These are phyloP conservation scores for Leccinum angustisporum DNA, from an alignment of 1,284 basidiomycete genomes.

Conservation along the genomic window DNA sequence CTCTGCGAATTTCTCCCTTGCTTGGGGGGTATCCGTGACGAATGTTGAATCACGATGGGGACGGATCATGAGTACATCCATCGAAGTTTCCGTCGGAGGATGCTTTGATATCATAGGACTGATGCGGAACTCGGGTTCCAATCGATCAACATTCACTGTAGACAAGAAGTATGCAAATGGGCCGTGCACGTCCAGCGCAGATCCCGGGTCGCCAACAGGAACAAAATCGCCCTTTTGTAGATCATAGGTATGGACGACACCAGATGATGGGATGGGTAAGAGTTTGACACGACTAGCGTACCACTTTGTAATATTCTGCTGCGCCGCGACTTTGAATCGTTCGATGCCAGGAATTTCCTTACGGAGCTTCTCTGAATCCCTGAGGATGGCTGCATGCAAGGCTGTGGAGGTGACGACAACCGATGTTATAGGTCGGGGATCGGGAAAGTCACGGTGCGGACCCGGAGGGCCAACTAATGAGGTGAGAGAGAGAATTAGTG, in stretches of 20 bases:
- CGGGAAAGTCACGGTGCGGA: constrained; percentile 16
- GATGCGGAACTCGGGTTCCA: constrained; percentile 75
- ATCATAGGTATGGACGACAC: constrained; percentile 63
- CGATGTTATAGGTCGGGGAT: constrained; percentile 40
- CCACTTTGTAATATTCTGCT: constrained; percentile 73
- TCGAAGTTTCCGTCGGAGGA: constrained; percentile 43
- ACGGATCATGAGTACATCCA: constrained; percentile 84
- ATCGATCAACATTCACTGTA: constrained; percentile 77
- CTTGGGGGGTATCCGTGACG: constrained; percentile 39
- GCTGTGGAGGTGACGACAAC: constrained; percentile 74
- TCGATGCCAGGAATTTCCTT: constrained; percentile 71
- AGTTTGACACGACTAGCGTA: constrained; percentile 64
- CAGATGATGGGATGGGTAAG: constrained; percentile 40
- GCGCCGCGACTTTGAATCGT: constrained; percentile 84
- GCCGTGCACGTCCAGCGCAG: constrained; percentile 56
- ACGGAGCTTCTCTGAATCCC: constrained; percentile 78
- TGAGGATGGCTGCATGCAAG: constrained; percentile 86
- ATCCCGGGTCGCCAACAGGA: constrained; percentile 39
- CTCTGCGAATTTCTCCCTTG: constrained; percentile 45
- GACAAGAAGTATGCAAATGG: constrained; percentile 88
- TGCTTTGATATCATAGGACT: constrained; percentile 36
- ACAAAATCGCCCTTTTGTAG: constrained; percentile 49
- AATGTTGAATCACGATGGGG: constrained; percentile 67
- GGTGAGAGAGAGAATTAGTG: constrained; percentile 61
- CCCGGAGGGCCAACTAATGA: constrained; percentile 41